phyloP scores from a whole-genome alignment of 2,329 filamentous ascomycete genomes.

The Trichophyton equinum region DNA sequence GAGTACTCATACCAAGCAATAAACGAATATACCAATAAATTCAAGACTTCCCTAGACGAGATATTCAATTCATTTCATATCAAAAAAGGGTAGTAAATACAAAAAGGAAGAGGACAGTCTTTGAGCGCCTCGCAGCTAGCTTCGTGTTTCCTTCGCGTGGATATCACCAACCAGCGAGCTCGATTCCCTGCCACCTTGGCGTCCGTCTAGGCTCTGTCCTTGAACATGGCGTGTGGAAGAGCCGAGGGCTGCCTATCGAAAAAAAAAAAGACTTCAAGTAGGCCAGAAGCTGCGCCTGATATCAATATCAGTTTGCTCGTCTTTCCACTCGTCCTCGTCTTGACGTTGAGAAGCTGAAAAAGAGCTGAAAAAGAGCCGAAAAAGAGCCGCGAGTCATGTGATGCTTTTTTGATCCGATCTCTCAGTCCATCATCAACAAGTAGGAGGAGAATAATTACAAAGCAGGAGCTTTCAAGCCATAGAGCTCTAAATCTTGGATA shows the following conservation, averaged over 20 bases:
- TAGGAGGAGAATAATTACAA: neutral
- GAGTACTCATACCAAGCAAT: neutral
- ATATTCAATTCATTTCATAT: neutral
- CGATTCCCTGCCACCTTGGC: conserved; percentile 4
- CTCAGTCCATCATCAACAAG: neutral
- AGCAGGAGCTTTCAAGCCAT: neutral
- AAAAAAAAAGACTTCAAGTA: neutral
- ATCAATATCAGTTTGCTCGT: neutral
- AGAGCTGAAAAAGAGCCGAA: neutral
- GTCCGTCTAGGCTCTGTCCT: neutral
- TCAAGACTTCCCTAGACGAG: too few relatives aligned
- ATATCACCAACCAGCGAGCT: conserved; percentile 4
- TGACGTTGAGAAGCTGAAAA: neutral
- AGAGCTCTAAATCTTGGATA: neutral
- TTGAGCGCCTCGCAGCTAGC: neutral
- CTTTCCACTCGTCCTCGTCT: neutral
- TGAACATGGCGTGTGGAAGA: neutral
- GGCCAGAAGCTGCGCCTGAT: neutral
- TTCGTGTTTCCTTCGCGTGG: conserved; percentile 4
- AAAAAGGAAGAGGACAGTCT: neutral
- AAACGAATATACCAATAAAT: neutral
- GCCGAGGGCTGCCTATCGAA: too few relatives aligned
- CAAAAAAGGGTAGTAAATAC: neutral
- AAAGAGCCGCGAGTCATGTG: neutral
- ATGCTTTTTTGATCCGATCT: neutral